Conservation (phyloP, 306 rosid species). For the Cucumis melo region DNA sequence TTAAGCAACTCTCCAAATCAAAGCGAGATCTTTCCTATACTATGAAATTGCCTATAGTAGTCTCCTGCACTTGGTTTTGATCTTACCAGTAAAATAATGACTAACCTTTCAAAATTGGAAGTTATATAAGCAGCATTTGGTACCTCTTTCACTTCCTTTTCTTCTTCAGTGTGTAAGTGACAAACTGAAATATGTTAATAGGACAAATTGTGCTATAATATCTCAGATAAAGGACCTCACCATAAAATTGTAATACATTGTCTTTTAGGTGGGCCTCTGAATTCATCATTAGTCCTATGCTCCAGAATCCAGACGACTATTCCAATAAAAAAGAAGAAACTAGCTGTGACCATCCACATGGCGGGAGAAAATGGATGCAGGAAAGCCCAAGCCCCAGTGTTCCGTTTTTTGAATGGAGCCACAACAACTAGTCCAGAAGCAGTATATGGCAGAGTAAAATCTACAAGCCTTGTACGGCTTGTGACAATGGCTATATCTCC, state of each 20-base stretch:
- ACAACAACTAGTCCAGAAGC: slow-evolving; percentile 91
- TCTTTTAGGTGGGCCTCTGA: slow-evolving; percentile 75
- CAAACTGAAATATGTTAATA: neutral
- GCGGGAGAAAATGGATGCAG: slow-evolving; percentile 58
- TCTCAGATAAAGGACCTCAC: slow-evolving; percentile 39
- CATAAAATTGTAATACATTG: slow-evolving; percentile 81
- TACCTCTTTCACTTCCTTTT: neutral
- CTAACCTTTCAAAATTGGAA: neutral
- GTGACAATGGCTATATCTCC: slow-evolving; percentile 88
- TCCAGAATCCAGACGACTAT: slow-evolving; percentile 83
- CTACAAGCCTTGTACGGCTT: slow-evolving; percentile 68
- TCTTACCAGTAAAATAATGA: neutral
- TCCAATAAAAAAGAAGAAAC: slow-evolving; percentile 64
- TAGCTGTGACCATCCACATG: slow-evolving; percentile 76
- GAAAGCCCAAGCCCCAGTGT: slow-evolving; percentile 48
- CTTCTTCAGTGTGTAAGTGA: neutral
- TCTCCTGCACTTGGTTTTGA: neutral
- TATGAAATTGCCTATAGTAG: neutral
- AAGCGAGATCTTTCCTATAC: neutral
- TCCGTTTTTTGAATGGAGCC: slow-evolving; percentile 60
- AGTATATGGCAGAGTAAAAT: slow-evolving; percentile 84
- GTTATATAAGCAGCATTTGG: neutral
- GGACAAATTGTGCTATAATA: neutral
- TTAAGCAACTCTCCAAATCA: neutral
- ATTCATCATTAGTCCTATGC: slow-evolving; percentile 83